Evolutionary conservation across 768 basidiomycete species (phyloP), one percentile per base, ranked within the genome.

Genomic region (Asterophora lycoperdoides): DNA sequence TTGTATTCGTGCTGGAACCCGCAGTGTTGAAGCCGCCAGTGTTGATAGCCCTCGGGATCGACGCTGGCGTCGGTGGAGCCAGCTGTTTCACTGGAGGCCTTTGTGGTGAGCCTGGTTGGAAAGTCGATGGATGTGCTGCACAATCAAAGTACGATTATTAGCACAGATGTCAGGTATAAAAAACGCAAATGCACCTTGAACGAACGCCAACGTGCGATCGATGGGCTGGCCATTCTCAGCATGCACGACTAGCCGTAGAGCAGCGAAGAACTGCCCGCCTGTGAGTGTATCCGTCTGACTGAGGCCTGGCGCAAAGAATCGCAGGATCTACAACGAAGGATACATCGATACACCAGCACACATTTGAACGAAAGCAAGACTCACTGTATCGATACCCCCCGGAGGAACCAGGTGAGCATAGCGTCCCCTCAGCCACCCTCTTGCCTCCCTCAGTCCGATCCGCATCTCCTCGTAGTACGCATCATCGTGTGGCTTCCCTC

Each of bases 191-290:
- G 51, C 55, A 87, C 89, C 82, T 72, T 91, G 89, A 1, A 84
- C 75, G 54, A 91, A 91, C 0, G 84, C 86, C 23, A 90, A 73
- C 6, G 71, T 70, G 37, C 80, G 69, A 50, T 90, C 86, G 1
- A 86, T 64, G 7, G 78, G 74, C 49, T 77, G 79, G 9, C 86
- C 86, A 11, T 67, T 69, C 57, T 79, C 74, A 30, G 71, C 77
- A 46, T 90, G 87, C 6, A 78, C 63, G 1, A 84, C 76, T 2
- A 91, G 77, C 34, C 89, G 68, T 18, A 89, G 67, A 0, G 77
- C 81, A 7, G 87, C 87, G 57, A 90, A 90, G 61, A 90, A 87
- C 56, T 91, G 84, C 13, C 84, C 83, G 1, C 83, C 81, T 8
- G 73, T 72, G 29, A 91, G 68, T 2, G 68, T 66, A 55, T 86